phyloP scores from a whole-genome alignment of 73 alveolate species.

The Stentor roeselii region DNA sequence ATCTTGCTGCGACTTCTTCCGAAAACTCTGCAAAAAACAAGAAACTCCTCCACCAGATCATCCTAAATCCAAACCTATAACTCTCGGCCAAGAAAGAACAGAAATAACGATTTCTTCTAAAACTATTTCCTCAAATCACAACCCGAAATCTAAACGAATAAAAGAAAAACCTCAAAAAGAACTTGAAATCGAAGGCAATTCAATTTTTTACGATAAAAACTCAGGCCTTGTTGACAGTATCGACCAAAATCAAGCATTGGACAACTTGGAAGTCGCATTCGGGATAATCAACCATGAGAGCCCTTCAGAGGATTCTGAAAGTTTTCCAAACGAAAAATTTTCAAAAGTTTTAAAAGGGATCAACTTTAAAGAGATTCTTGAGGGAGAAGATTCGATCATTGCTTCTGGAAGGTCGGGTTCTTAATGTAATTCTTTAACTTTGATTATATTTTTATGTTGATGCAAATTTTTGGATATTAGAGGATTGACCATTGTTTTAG shows the following conservation, averaged over 20 bases:
- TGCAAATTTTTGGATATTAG: too few species aligned
- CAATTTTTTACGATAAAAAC: not conserved
- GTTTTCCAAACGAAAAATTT: not conserved
- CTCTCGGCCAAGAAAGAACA: not conserved
- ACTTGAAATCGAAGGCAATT: not conserved
- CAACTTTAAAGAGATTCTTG: not conserved
- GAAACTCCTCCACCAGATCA: not conserved
- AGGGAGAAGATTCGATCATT: not conserved
- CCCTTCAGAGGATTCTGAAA: not conserved
- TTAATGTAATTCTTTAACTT: not conserved
- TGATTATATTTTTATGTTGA: too few species aligned
- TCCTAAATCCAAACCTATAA: not conserved
- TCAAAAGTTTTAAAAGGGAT: not conserved
- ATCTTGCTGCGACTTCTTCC: not conserved
- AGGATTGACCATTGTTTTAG: too few species aligned
- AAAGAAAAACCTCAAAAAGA: not conserved
- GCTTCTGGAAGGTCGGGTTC: not conserved
- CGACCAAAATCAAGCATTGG: not conserved
- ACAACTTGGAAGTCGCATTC: not conserved
- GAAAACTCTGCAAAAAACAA: too few species aligned
- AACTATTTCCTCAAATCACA: not conserved
- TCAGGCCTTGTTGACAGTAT: not conserved
- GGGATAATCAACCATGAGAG: not conserved
- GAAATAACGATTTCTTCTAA: too few species aligned
- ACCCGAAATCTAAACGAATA: not conserved